Evolutionary conservation across 73 alveolate species (phyloP).

Genomic region (Symbiodinium pilosum): DNA sequence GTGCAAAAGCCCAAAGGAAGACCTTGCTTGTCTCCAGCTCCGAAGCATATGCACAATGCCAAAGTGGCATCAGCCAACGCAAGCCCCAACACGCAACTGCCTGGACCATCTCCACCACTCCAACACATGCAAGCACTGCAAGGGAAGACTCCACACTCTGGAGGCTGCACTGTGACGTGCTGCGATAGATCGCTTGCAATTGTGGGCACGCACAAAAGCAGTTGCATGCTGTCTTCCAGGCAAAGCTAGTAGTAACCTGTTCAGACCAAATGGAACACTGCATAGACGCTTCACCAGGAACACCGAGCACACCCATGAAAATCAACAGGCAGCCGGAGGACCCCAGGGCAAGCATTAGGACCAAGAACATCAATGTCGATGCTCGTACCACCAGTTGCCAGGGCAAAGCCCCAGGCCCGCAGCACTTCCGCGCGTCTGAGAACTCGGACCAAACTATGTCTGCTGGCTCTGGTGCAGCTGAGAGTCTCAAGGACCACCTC

Average conservation of each 20-base stretch:
- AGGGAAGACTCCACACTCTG: not conserved
- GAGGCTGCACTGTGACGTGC: not conserved
- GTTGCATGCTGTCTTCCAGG: not conserved
- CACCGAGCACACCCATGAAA: not conserved
- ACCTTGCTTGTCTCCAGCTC: conserved; percentile 13
- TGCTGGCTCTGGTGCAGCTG: conserved; percentile 55
- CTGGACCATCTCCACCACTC: not conserved
- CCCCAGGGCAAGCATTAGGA: not conserved
- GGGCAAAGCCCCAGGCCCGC: not conserved
- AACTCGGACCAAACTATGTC: conserved; percentile 26
- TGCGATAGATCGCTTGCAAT: not conserved
- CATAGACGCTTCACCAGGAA: not conserved
- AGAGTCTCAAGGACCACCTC: not conserved
- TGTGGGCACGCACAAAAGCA: conserved; percentile 10
- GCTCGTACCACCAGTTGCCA: conserved; percentile 1
- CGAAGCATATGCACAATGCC: not conserved
- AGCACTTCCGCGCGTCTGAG: not conserved
- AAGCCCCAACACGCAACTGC: not conserved
- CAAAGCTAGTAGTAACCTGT: not conserved
- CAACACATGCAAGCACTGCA: not conserved
- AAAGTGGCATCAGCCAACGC: conserved; percentile 16
- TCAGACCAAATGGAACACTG: conserved; percentile 36
- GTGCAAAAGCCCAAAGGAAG: not conserved
- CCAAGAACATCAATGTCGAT: not conserved
- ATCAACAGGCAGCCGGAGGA: not conserved